Base-by-base conservation (phyloP, 768 basidiomycete species). In the Crepidotus variabilis region DNA sequence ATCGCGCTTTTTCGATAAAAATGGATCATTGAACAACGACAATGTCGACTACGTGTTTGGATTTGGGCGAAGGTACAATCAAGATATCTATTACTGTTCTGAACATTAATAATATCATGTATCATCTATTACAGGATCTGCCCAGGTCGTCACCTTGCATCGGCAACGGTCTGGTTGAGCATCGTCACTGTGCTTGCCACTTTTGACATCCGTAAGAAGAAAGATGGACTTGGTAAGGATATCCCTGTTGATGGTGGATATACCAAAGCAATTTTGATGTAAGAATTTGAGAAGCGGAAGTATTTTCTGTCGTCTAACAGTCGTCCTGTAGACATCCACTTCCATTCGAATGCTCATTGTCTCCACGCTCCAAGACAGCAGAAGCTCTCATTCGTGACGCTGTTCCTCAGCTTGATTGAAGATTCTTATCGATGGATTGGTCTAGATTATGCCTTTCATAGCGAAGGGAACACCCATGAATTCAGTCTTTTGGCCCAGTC, bases 1-100 rank as follows among this genome's bases (percentile, higher is more conserved):
- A 4, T 72, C 74, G 36, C 68, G 75, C 16, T 75, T 69, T 55
- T 54, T 72, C 23, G 59, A 60, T 16, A 52, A 54, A 23, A 53
- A 63, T 54, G 58, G 66, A 52, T 59, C 54, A 46, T 34, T 65
- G 50, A 60, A 62, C 32, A 24, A 58, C 47, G 62, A 64, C 35
- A 57, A 67, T 45, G 51, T 57, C 33, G 50, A 39, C 34, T 66
- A 63, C 34, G 55, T 58, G 3, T 70, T 68, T 59, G 69, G 69
- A 6, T 70, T 69, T 50, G 69, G 68, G 13, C 63, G 68, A 35
- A 61, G 69, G 69, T 67, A 28, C 24, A n/a, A n/a, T n/a, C n/a
- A n/a, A n/a, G n/a, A n/a, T n/a, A n/a, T n/a, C n/a, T n/a, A n/a
- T n/a, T n/a, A n/a, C n/a, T n/a, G n/a, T n/a, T n/a, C 28, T n/a